Base-by-base conservation (phyloP, 352 stramenopile species). In the Pythium oligandrum region DNA sequence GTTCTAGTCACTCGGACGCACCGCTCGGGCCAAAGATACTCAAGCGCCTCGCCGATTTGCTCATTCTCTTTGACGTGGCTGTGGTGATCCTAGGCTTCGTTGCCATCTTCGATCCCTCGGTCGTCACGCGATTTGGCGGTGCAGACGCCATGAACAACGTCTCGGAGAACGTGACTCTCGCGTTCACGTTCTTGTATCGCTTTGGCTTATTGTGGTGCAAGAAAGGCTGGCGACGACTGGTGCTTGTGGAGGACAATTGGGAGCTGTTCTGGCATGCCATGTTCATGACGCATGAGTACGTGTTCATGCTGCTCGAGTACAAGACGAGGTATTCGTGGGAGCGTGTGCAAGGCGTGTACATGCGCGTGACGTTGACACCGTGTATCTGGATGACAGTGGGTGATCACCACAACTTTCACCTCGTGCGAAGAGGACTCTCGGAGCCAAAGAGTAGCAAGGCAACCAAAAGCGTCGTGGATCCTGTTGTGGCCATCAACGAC, bases 371-470 rank as follows among this genome's bases (percentile, higher is more conserved):
- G 17, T 49, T 75, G 11, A 31, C 46, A 8, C 63, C 60, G 26
- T 78, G 66, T 38, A 52, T 78, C 39, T 73, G 61, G 58, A 69
- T 73, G 58, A 73, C 64, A 2, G 67, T 73, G 40, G 68, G 64
- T 17, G 55, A 67, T 34, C 61, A 75, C 51, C 60, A 68, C 37
- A 51, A 62, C 6, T 53, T 53, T 17, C 48, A 53, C 37, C 44
- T 53, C 26, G 37, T 53, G 2, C 48, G 47, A 26, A 26, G 17
- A 26, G 17, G 17, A 26, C 17, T 26, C 17, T 26, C 17, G 17
- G 17, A 26, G 17, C 17, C 17, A 26, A 26, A 26, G 17, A 26
- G 17, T 26, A 26, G 17, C 17, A 26, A 26, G 17, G 17, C 17
- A 26, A 26, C 17, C 17, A 26, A 26, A 26, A 26, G 17, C 17